Evolutionary conservation across 768 basidiomycete species (phyloP).

Genomic region (Rhodocollybia butyracea): DNA sequence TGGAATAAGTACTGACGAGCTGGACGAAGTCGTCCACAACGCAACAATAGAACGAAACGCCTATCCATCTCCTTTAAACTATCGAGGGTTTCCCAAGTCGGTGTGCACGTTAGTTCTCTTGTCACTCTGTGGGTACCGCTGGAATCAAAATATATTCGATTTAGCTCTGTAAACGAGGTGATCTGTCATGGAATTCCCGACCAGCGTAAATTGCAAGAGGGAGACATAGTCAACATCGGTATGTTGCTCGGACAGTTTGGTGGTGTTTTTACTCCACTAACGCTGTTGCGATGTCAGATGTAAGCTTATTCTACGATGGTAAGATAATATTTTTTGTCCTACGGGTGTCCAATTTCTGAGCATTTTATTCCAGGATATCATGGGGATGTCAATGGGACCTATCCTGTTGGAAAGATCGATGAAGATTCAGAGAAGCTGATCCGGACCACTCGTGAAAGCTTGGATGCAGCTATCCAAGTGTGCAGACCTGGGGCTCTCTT

Average conservation of each 20-base stretch:
- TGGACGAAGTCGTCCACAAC: slow-evolving; percentile 91
- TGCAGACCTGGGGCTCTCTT: slow-evolving; percentile 94
- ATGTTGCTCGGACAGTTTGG: slow-evolving; percentile 18
- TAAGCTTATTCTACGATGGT: slow-evolving; percentile 80
- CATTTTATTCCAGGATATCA: slow-evolving; percentile 63
- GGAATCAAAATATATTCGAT: not conserved
- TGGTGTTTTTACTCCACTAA: slow-evolving; percentile 13
- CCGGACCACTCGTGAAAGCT: slow-evolving; percentile 71
- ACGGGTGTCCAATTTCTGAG: not conserved
- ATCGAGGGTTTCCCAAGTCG: slow-evolving; percentile 90
- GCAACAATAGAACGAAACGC: slow-evolving; percentile 86
- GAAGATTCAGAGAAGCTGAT: slow-evolving; percentile 83
- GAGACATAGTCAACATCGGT: slow-evolving; percentile 97
- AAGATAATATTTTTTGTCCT: slow-evolving; percentile 6
- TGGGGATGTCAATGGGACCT: slow-evolving; percentile 89
- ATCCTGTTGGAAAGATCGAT: slow-evolving; percentile 84
- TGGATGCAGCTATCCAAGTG: slow-evolving; percentile 86
- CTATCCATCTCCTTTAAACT: slow-evolving; percentile 94
- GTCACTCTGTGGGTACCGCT: not conserved
- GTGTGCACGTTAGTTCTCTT: slow-evolving; percentile 79
- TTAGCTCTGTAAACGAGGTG: slow-evolving; percentile 87
- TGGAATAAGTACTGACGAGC: slow-evolving; percentile 94
- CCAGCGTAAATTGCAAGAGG: slow-evolving; percentile 76
- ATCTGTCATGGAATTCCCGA: slow-evolving; percentile 98
- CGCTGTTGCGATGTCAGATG: slow-evolving; percentile 48